phyloP scores from a whole-genome alignment of 495 filamentous ascomycete genomes.

The Sabuloglossum arenarium region DNA sequence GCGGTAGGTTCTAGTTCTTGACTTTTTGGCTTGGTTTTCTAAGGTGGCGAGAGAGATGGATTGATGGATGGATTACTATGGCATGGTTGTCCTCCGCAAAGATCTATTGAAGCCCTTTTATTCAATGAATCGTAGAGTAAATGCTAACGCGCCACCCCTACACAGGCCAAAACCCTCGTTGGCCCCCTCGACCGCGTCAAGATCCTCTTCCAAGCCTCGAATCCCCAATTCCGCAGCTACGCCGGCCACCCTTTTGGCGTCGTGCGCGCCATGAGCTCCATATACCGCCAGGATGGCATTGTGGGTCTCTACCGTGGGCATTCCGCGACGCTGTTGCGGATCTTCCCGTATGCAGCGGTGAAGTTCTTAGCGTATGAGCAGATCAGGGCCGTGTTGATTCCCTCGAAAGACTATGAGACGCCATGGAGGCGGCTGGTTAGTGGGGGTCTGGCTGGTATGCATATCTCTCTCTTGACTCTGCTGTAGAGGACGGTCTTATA shows the following conservation, averaged over 20 bases:
- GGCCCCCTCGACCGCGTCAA: conserved; percentile 95
- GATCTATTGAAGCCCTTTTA: conserved; percentile 1
- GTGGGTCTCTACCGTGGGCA: conserved; percentile 77
- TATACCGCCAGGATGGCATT: conserved; percentile 52
- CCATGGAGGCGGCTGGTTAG: conserved; percentile 53
- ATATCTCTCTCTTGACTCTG: too few relatives aligned
- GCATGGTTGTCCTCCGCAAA: not conserved
- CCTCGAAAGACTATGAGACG: conserved; percentile 50
- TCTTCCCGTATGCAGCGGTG: conserved; percentile 93
- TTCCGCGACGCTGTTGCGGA: conserved; percentile 79
- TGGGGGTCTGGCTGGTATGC: conserved; percentile 41
- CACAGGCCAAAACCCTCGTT: conserved; percentile 82
- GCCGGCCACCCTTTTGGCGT: conserved; percentile 71
- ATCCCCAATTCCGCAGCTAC: conserved; percentile 85
- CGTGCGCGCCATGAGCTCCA: conserved; percentile 55
- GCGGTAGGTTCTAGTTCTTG: conserved; percentile 31
- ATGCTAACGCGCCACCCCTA: not conserved
- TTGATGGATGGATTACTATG: too few relatives aligned
- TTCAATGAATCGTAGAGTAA: not conserved
- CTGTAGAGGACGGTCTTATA: too few relatives aligned
- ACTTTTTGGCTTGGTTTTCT: not conserved
- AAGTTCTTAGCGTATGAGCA: conserved; percentile 98
- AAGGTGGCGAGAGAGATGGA: too few relatives aligned
- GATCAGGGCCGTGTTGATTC: conserved; percentile 57
- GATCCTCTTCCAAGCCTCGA: conserved; percentile 92